Evolutionary conservation across 2,329 filamentous ascomycete genomes (phyloP), one percentile per base, ranked within the genome.

Genomic region (Graphilbum ipis-grandicollis): DNA sequence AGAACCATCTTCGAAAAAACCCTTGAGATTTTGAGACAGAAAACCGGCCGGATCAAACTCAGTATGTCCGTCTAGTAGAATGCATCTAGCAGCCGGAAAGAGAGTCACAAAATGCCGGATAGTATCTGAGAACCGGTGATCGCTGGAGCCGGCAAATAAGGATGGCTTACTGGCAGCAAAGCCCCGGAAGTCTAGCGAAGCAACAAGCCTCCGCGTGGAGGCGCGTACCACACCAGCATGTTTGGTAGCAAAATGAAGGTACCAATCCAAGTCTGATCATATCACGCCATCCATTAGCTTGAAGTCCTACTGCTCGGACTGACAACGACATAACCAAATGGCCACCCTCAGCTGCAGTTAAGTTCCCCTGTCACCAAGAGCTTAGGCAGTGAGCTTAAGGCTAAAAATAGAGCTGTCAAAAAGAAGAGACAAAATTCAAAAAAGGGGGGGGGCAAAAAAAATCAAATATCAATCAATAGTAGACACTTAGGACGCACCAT

Each of bases 201-300:
- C 56, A 36, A 66, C 58, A 21, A 69, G 53, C 4, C 42, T 46
- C n/a, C 60, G 56, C 9, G 63, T 67, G 17, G 48, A 45, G 13
- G 44, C 42, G 2, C 60, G 48, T 13, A 60, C 46, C 4, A 33
- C 37, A 15, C 46, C 45, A n/a, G 60, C 50, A 41, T 58, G 57
- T 17, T 45, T 46, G 34, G 56, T 55, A 33, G 66, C 56, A 46
- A 70, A 71, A 23, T 51, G 47, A 22, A 58, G 50, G 50, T 65
- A 61, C 65, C 67, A 71, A 10, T 50, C 46, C 19, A 65, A 45
- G 46, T 69, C 68, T 71, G 41, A n/a, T n/a, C n/a, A n/a, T n/a
- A n/a, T n/a, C n/a, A n/a, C n/a, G n/a, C n/a, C n/a, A n/a, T n/a
- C n/a, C n/a, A n/a, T n/a, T n/a, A n/a, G n/a, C n/a, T n/a, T n/a